Evolutionary conservation across 768 basidiomycete genomes (phyloP), one percentile per base, ranked within the genome.

Genomic region (Phanerodontia chrysosporium): DNA sequence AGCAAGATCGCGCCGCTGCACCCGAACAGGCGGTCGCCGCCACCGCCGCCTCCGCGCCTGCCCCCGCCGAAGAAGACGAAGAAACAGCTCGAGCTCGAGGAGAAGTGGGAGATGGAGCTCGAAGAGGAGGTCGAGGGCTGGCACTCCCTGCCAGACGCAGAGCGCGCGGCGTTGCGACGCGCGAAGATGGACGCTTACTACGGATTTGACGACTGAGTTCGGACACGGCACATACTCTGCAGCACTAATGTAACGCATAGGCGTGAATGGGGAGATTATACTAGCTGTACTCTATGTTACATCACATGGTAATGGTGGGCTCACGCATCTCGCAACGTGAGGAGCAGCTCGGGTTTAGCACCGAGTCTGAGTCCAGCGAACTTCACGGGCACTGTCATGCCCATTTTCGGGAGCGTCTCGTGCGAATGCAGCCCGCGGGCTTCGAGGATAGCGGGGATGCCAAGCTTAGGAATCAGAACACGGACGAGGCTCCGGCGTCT

Each of bases 91-190:
- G 82, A 85, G 66, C 72, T 81, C 66, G 90, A 92, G 72, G 90
- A 92, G 69, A 81, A 79, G 65, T 90, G 90, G 81, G 89, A 91
- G 67, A 83, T 89, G 69, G 89, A 92, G 72, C 72, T 92, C 58
- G 76, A 87, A 25, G 90, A 92, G 62, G 83, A 77, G 45, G 75
- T 88, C 2, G 88, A 89, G 12, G 90, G 89, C 18, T 82, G 87
- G 74, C 71, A 61, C 49, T 64, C 64, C 27, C 57, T 74, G 54
- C 49, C 66, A 2, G 67, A 73, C 45, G 66, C 64, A 51, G 77
- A 82, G 62, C 71, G 71, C 28, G 70, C 68, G 45, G 73, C 71
- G 51, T 69, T 88, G 68, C 79, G 81, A 67, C 80, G 78, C 62
- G 78, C 77, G 12, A 90, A 90, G 72, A 75, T 82, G 66, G 83